Percentiles rank a stretch among this genome's conserved stretches.
phyloP scores from a whole-genome alignment of 2,329 filamentous ascomycete genomes.

The Orbilia ellipsospora region DNA sequence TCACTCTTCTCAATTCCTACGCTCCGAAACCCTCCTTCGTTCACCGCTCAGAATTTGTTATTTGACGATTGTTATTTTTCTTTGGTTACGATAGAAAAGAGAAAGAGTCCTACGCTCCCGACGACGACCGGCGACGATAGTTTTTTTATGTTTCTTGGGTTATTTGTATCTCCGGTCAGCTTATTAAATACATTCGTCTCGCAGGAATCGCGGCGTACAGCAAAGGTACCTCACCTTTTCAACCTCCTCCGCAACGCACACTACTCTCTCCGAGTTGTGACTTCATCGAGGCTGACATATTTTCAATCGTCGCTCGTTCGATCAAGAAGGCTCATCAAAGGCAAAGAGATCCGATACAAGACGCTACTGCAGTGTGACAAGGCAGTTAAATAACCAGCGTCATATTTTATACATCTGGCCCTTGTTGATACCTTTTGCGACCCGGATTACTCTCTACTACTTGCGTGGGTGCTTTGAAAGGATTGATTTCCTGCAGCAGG shows the following conservation, averaged over 20 bases:
- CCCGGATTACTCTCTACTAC: not conserved
- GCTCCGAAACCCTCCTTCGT: too few species aligned
- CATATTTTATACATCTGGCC: slow-evolving; percentile 11
- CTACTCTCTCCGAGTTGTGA: not conserved
- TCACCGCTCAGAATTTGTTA: too few species aligned
- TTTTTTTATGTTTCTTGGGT: too few species aligned
- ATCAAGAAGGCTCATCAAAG: slow-evolving; percentile 15
- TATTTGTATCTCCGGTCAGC: too few species aligned
- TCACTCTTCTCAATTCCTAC: not conserved
- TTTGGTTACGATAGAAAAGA: too few species aligned
- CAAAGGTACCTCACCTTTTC: not conserved
- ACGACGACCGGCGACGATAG: too few species aligned
- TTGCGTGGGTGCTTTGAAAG: slow-evolving; percentile 1
- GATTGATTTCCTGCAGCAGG: slow-evolving; percentile 9
- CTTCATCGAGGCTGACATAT: not conserved
- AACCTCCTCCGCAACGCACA: not conserved
- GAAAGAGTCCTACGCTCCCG: too few species aligned
- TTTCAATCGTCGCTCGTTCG: not conserved
- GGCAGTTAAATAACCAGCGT: slow-evolving; percentile 34
- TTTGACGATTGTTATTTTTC: too few species aligned
- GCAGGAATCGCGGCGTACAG: too few species aligned
- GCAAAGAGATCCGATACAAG: too few species aligned
- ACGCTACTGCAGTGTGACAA: slow-evolving; percentile 34
- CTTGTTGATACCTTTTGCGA: not conserved
- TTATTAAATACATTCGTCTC: too few species aligned